Evolutionary conservation across 2,329 filamentous ascomycete species (phyloP).

Genomic region (Dendryphion nanum): DNA sequence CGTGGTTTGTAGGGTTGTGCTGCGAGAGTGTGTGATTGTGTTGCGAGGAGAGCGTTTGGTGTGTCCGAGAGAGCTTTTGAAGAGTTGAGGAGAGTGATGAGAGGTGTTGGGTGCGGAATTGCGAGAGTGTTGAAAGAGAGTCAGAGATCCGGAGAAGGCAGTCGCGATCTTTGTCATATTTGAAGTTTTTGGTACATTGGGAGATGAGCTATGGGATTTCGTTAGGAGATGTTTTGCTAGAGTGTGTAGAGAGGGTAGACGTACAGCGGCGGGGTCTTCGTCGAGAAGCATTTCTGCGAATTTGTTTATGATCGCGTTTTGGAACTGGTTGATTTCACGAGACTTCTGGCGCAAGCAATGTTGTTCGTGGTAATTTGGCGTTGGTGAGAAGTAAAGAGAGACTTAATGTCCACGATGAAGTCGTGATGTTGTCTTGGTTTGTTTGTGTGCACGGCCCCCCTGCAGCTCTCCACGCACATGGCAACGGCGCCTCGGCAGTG

Average conservation of each 20-base stretch:
- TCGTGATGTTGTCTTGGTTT: slow-evolving; percentile 28
- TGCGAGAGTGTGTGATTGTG: slow-evolving; percentile 72
- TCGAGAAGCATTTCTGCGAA: slow-evolving; percentile 78
- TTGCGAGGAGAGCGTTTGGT: slow-evolving; percentile 71
- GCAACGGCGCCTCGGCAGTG: slow-evolving; percentile 27
- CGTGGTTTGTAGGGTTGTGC: slow-evolving; percentile 78
- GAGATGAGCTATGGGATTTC: slow-evolving; percentile 68
- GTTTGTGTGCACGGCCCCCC: too few relatives aligned
- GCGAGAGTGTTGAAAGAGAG: slow-evolving; percentile 77
- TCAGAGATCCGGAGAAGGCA: slow-evolving; percentile 81
- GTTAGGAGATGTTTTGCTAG: slow-evolving; percentile 13
- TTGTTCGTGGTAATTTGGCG: too few relatives aligned
- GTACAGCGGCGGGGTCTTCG: slow-evolving; percentile 83
- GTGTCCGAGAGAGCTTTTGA: slow-evolving; percentile 67
- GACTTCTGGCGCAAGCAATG: too few relatives aligned
- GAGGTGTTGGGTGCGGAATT: slow-evolving; percentile 76
- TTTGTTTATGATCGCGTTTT: too few relatives aligned
- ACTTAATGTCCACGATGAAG: slow-evolving; percentile 15
- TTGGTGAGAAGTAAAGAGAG: too few relatives aligned
- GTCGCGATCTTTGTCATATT: slow-evolving; percentile 82
- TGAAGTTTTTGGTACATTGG: slow-evolving; percentile 92
- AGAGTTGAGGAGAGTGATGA: slow-evolving; percentile 34
- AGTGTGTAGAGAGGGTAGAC: slow-evolving; percentile 23
- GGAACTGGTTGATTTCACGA: too few relatives aligned
- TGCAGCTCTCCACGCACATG: slow-evolving; percentile 20